Evolutionary conservation across 805 yeast genomes (phyloP).

Genomic region (Candida mattraensis): DNA sequence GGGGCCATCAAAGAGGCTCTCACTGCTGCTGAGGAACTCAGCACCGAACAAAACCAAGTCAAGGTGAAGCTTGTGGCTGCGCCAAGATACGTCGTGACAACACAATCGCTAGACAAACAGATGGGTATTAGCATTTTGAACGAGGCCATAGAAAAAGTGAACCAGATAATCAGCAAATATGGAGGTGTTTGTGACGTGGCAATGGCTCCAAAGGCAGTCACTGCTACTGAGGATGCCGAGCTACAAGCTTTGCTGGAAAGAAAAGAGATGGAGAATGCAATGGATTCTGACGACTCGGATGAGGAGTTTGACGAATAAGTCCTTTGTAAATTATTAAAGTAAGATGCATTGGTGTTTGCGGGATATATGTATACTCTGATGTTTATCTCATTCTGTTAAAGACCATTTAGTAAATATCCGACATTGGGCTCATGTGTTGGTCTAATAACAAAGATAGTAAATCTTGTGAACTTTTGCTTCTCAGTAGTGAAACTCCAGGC

Average conservation of each 20-base stretch:
- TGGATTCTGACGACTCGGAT: slow-evolving; percentile 65
- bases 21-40: slow-evolving; percentile 77
- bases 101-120: slow-evolving; percentile 88
- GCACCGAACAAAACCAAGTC: slow-evolving; percentile 83
- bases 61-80: slow-evolving; percentile 97
- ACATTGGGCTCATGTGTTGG: slow-evolving; percentile 6
- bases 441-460: slow-evolving; percentile 15
- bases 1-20: slow-evolving; percentile 94
- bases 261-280: slow-evolving; percentile 85
- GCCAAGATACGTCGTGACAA: slow-evolving; percentile 90
- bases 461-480: slow-evolving; percentile 13
- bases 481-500: neutral
- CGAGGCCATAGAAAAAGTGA: slow-evolving; percentile 75
- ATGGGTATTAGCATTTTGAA: slow-evolving; percentile 80
- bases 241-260: slow-evolving; percentile 92
- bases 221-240: slow-evolving; percentile 98
- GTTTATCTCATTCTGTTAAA: too few relatives aligned
- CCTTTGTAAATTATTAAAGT: slow-evolving; percentile 4
- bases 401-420: slow-evolving; percentile 3
- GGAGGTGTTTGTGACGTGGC: slow-evolving; percentile 91
- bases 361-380: too few relatives aligned
- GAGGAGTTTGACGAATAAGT: slow-evolving; percentile 31
- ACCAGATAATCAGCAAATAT: slow-evolving; percentile 62
- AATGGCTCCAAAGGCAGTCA: slow-evolving; percentile 98
- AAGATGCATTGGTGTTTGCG: too few relatives aligned